These are phyloP conservation scores for Leishmania turanica DNA, from an alignment of 208 protist genomes.

Conservation along the genomic window DNA sequence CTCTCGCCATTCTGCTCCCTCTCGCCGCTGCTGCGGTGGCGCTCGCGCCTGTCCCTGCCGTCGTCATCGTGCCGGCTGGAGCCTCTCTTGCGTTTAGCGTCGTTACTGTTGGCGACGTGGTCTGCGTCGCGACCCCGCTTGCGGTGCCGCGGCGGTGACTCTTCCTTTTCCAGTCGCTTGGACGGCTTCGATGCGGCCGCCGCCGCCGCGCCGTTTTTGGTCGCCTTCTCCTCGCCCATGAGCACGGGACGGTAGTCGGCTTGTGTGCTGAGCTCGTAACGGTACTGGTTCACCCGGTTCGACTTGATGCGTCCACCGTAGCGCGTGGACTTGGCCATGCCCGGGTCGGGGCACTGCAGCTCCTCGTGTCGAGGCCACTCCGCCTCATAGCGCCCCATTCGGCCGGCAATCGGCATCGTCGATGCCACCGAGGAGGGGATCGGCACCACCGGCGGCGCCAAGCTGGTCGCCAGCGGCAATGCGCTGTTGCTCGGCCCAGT, in stretches of 20 bases:
- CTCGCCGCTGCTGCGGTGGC: slow-evolving; percentile 7
- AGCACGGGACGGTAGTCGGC: slow-evolving; percentile 61
- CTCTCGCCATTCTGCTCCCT: background rate
- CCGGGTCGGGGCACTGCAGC: slow-evolving; percentile 74
- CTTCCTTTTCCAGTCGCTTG: background rate
- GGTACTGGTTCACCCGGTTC: slow-evolving; percentile 68
- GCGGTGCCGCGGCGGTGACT: background rate
- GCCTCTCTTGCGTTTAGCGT: background rate
- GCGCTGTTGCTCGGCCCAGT: slow-evolving; percentile 23
- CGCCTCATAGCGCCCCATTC: slow-evolving; percentile 53
- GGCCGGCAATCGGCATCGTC: slow-evolving; percentile 66
- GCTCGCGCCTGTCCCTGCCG: background rate
- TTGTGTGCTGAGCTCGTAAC: slow-evolving; percentile 69
- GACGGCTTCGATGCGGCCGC: background rate
- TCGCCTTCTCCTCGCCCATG: slow-evolving; percentile 25
- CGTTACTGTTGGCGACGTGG: background rate
- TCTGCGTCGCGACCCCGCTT: background rate
- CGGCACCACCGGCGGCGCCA: slow-evolving; percentile 27
- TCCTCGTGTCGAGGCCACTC: slow-evolving; percentile 66
- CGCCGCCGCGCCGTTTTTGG: background rate
- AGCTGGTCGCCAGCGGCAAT: slow-evolving; percentile 18
- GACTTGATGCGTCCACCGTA: slow-evolving; percentile 51
- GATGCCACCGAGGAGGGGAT: slow-evolving; percentile 45
- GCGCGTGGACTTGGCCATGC: slow-evolving; percentile 43
- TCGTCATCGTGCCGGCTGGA: slow-evolving; percentile 12